Evolutionary conservation across 1,284 basidiomycete genomes (phyloP).

Genomic region (Sporisorium reilianum): DNA sequence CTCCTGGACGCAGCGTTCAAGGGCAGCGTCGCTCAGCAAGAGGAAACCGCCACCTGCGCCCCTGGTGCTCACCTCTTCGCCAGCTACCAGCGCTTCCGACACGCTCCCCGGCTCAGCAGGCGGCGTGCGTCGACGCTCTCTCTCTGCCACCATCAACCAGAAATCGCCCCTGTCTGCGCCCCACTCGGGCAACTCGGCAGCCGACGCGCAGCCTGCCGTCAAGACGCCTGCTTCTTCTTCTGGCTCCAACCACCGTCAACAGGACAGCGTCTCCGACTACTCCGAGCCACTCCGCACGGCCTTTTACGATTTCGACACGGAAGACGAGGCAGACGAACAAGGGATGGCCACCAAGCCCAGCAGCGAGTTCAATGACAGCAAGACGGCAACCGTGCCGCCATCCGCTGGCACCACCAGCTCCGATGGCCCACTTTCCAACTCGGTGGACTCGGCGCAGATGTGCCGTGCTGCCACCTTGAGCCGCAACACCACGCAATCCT

Average conservation of each 20-base stretch:
- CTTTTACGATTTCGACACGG: slow-evolving; percentile 35
- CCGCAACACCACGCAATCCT: slow-evolving; percentile 1
- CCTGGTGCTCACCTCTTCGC: slow-evolving; percentile 38
- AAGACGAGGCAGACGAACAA: slow-evolving; percentile 6
- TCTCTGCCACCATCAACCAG: slow-evolving; percentile 20
- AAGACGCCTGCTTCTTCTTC: slow-evolving; percentile 14
- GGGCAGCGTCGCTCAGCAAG: slow-evolving; percentile 20
- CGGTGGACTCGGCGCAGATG: not conserved
- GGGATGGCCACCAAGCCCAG: slow-evolving; percentile 5
- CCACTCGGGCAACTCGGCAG: slow-evolving; percentile 8
- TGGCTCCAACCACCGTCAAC: not conserved
- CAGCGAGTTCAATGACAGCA: not conserved
- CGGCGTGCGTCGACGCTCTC: slow-evolving; percentile 24
- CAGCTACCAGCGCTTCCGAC: slow-evolving; percentile 25
- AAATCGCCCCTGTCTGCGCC: slow-evolving; percentile 31
- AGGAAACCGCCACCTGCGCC: slow-evolving; percentile 39
- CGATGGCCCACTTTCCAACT: not conserved
- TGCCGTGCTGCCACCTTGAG: no score
- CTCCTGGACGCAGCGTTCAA: slow-evolving; percentile 24
- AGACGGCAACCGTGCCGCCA: not conserved
- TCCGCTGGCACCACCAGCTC: not conserved
- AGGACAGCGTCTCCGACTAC: slow-evolving; percentile 14
- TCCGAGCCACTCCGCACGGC: slow-evolving; percentile 32
- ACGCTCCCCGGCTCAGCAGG: slow-evolving; percentile 28
- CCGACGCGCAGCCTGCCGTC: not conserved